Base-by-base conservation (phyloP, 106 monocot genomes). In the Dendrobium chrysotoxum region DNA sequence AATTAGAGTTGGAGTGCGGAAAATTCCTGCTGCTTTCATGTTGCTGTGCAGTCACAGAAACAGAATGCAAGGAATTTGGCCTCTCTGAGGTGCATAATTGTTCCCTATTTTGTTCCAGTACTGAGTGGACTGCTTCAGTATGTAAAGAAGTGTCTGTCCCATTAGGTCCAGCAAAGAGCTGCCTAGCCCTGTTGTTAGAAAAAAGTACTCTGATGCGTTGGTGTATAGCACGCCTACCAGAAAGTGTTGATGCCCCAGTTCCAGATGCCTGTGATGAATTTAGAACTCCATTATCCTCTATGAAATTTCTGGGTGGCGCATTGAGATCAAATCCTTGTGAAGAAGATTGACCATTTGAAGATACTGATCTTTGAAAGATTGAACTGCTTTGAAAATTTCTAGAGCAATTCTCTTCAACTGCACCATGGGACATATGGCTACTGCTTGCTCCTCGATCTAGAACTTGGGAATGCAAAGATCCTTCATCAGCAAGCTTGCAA, bases 151-250 rank as follows among this genome's bases (percentile, higher is more conserved):
- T 38, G 40, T 38, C 45, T 28, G 74, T 40, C 30, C 21, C 50
- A 64, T 41, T 38, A 72, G 67, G 28, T 79, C 54, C 54, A 4
- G 39, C 2, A 50, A 75, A 35, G 39, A 72, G 61, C 74, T 83
- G 85, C 81, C 87, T 92, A 20, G 76, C 66, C 68, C 92, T 80
- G 58, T 76, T 83, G 50, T 76, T 88, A 21, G 91, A 89, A 2
- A 95, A 54, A 42, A 95, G 75, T 80, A 87, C 80, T 2, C 88
- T 84, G 73, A 95, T 92, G 8, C 84, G 83, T 25, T 81, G 86
- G 10, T 84, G 88, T 58, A 95, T 90, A 65, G 88, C 88, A 8
- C 92, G 86, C 54, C 95, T 87, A 41, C 88, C 88, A 66, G 88
- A 87, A 17, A 92, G 75, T 31, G 92, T 95, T 55, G 87, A 85